Evolutionary conservation across 1,139 yeast genomes (phyloP), one percentile per base, ranked within the genome.

Genomic region (Lodderomyces elongisporus): DNA sequence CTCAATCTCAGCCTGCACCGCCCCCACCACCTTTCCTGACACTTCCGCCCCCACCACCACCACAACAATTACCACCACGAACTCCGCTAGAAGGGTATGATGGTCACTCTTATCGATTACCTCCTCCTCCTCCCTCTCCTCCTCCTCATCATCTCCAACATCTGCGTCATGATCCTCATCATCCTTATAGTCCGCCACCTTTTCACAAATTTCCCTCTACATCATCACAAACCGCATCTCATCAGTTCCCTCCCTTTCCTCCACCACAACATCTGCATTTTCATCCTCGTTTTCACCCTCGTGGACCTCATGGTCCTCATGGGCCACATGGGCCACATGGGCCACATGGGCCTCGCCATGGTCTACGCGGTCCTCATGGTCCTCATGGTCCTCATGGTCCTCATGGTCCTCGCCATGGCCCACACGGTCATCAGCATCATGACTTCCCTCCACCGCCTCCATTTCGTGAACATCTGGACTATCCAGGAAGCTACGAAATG

Each of bases 211-310:
- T n/a, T 22, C 25, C 29, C 28, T 10, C 33, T 21, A 14, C 26
- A 21, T 21, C 27, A 17, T 22, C 14, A 18, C 29, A 12, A n/a
- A n/a, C n/a, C n/a, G n/a, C n/a, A n/a, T 30, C 18, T 15, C 31
- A 14, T 27, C 38, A 28, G 25, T 36, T 23, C 13, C 33, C 27
- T 12, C 38, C 35, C 3, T 31, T 28, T 25, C 34, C 23, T 13
- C 38, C 32, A 14, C 25, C 34, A 12, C 31, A 21, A 20, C 27
- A 25, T 13, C 27, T 14, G 3, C 35, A 21, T 33, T 22, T 12
- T 7, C 32, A 7, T 14, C 36, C 17, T 18, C 39, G 14, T 12
- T 22, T 15, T 25, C 38, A 28, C 20, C 31, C 26, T 28, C 34
- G 17, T 20, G 28, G 16, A 8, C 22, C 22, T 20, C 22, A 13